These are phyloP conservation scores for Amyloporia xantha DNA, from an alignment of 768 basidiomycete genomes.

Conservation along the genomic window DNA sequence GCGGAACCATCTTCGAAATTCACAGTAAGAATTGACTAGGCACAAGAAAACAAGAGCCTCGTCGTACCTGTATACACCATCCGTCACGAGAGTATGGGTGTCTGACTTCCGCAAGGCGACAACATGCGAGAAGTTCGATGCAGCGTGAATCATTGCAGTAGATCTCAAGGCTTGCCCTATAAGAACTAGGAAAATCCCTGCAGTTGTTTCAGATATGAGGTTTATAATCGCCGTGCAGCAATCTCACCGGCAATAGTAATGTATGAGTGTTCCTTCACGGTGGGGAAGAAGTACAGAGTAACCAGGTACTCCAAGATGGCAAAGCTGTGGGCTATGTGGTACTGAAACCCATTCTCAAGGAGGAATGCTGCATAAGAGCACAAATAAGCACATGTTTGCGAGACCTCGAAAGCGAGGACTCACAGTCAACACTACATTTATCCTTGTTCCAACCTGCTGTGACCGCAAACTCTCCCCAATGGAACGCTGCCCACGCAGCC, in stretches of 20 bases:
- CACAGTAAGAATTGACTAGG: conserved; percentile 2
- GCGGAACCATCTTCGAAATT: conserved; percentile 72
- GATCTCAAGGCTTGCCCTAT: conserved; percentile 78
- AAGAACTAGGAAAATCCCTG: conserved; percentile 62
- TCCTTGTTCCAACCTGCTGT: conserved; percentile 94
- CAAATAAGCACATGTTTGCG: no score
- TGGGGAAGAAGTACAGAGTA: conserved; percentile 60
- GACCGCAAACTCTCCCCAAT: conserved; percentile 91
- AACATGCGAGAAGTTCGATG: conserved; percentile 87
- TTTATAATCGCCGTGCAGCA: not conserved
- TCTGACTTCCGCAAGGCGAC: conserved; percentile 71
- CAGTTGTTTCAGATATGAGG: not conserved
- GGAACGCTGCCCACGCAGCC: conserved; percentile 80
- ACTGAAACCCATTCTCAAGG: conserved; percentile 80
- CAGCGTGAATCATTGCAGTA: conserved; percentile 93
- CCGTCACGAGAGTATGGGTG: conserved; percentile 75
- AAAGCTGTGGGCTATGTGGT: conserved; percentile 75
- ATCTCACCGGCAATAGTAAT: conserved; percentile 52
- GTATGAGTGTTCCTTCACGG: conserved; percentile 51
- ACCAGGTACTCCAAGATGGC: conserved; percentile 80
- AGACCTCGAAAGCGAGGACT: no score
- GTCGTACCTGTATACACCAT: conserved; percentile 82
- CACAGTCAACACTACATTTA: conserved; percentile 91
- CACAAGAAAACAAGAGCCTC: not conserved
- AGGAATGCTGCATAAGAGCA: conserved; percentile 64